These are phyloP conservation scores for Zoysia matrella DNA, from an alignment of 202 grass and related monocot species.

Conservation along the genomic window DNA sequence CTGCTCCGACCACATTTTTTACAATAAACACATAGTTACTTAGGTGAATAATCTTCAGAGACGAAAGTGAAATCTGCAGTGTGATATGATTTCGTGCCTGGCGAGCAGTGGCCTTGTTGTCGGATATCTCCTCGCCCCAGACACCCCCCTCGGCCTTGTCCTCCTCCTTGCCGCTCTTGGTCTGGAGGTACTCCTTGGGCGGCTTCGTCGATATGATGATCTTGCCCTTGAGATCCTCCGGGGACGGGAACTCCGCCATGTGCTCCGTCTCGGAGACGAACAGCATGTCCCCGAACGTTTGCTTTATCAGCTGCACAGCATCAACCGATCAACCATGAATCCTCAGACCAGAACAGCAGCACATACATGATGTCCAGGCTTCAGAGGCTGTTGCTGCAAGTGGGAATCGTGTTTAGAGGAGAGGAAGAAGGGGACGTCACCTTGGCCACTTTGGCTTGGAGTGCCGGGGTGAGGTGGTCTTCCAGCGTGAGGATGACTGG, in stretches of 20 bases:
- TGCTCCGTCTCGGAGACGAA: conserved; percentile 46
- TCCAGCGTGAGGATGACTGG: conserved; percentile 92
- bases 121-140: conserved; percentile 69
- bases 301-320: conserved; percentile 60
- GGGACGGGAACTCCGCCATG: conserved; percentile 70
- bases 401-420: background rate
- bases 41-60: background rate
- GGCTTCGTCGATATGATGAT: conserved; percentile 86
- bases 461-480: conserved; percentile 73
- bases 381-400: background rate
- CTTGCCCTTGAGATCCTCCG: conserved; percentile 65
- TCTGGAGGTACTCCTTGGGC: conserved; percentile 73
- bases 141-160: conserved; percentile 44
- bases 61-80: background rate
- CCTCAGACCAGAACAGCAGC: too few species aligned
- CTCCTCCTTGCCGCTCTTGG: conserved; percentile 43
- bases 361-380: too few species aligned
- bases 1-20: conserved; percentile 31
- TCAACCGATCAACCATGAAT: too few species aligned
- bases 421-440: conserved; percentile 4
- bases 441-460: conserved; percentile 77
- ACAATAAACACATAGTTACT: too few species aligned
- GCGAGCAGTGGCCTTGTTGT: conserved; percentile 24
- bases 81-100: conserved; percentile 22
- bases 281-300: conserved; percentile 68